Conservation (phyloP, 345 rosid species). For the Raphanus raphanistrum region DNA sequence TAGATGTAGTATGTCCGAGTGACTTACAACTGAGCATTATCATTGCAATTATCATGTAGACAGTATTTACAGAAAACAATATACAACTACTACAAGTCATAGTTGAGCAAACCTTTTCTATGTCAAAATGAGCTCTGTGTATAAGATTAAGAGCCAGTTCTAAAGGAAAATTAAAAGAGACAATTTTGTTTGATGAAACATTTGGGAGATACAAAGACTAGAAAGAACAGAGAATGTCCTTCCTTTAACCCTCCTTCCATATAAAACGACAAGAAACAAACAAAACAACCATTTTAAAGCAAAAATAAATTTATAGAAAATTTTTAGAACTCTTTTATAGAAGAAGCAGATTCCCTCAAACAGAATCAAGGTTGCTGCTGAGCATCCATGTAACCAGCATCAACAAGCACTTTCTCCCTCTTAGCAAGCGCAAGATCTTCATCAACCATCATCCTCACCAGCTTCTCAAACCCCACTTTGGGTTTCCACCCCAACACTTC, state of each 20-base stretch:
- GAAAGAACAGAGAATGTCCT: conserved; percentile 19
- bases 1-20: neutral
- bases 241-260: neutral
- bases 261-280: conserved; percentile 19
- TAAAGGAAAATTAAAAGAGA: neutral
- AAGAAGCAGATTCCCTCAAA: neutral
- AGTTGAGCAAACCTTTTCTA: neutral
- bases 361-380: conserved; percentile 74
- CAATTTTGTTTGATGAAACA: neutral
- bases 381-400: conserved; percentile 89
- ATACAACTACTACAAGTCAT: neutral
- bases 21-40: neutral
- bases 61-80: neutral
- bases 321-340: neutral
- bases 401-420: conserved; percentile 93
- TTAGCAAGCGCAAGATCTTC: conserved; percentile 82
- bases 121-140: neutral
- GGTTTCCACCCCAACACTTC: conserved; percentile 73
- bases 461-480: conserved; percentile 69
- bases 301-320: neutral
- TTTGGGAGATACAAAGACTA: conserved; percentile 14
- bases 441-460: conserved; percentile 96
- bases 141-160: neutral
- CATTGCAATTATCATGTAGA: neutral
- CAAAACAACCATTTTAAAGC: conserved; percentile 2